Evolutionary conservation across 768 basidiomycete genomes (phyloP), one percentile per base, ranked within the genome.

Genomic region (Pleurotus platypus): DNA sequence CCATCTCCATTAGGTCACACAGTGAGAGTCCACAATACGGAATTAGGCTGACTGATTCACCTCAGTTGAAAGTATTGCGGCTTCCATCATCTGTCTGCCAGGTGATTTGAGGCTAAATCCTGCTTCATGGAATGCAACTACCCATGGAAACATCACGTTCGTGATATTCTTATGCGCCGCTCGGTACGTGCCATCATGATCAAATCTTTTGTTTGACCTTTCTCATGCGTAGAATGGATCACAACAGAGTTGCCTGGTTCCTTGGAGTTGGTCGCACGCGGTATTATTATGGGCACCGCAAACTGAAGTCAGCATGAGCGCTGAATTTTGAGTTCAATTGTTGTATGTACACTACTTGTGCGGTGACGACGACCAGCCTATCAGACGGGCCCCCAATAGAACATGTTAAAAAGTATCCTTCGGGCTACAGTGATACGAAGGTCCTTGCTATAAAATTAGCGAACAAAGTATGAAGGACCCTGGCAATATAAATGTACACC

Each of bases 141-240:
- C 84, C 0, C 89, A 91, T 61, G 90, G 89, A 35, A 92, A 91
- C 63, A 85, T 90, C 64, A 84, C 87, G 2, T 72, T 84, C 57
- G 79, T 81, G 20, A 51, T 85, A 27, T 69, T 84, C 20, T 73
- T 92, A 38, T 76, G 86, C 54, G 48, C 73, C 40, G 76, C 77
- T 61, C 79, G 89, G 88, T 88, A 65, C 49, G 71, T 37, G 18
- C 42, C 30, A 16, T 48, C 7, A 26, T 49, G 27, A 11, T 13
- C 56, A 53, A 7, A 11, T 37, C 11, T 15, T 15, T 45, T 62
- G 30, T 24, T 38, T 49, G 13, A 50, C 37, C n/a, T 57, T 30
- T 11, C 35, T 47, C 22, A 18, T 16, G 11, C 35, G 4, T 57
- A 18, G 38, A 49, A 9, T 30, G 50, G n/a, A 57, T 43, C 45